Base-by-base conservation (phyloP, 1,284 basidiomycete genomes). In the Sporisorium exsertum region DNA sequence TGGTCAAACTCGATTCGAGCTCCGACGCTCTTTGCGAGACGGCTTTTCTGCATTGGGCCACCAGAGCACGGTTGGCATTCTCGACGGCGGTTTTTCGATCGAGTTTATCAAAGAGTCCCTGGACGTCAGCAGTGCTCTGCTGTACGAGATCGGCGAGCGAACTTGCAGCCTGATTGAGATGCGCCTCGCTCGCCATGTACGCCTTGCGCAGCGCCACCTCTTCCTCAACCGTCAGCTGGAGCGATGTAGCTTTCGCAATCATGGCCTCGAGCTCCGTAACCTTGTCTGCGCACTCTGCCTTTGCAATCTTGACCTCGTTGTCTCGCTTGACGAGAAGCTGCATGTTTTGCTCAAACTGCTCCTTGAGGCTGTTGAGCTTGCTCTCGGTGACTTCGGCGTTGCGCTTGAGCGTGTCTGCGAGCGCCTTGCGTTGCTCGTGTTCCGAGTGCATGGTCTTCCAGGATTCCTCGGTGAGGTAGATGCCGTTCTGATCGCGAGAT, bases 101-200 rank as follows among this genome's bases (percentile, higher is more conserved):
- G 94, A 79, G 37, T 87, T 97, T 97, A 58, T 91, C 90, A 76
- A 94, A 94, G 13, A 97, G 86, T 0, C 90, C 90, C 6, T 87
- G 88, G 20, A 95, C 88, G 82, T 97, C 93, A 13, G 87, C 88
- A 22, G 93, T 87, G 75, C 91, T 92, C 73, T 94, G 90, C 22
- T 88, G 86, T 0, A 91, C 90, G 13, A 91, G 89, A 43, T 88
- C 87, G 81, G 90, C 92, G 66, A 97, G 86, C 6, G 89, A 89
- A 24, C 83, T 86, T 0, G 95, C 94, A 3, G 95, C 90, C 10
- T 86, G 87, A 79, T 95, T 90, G 52, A 97, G 86, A 53, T 87
- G 87, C 33, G 87, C 87, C 86, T 97, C 95, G 22, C 91, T 94
- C 42, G 88, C 87, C 83, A 92, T 90, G 85, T 93, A 92, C 0